Base-by-base conservation (phyloP, 768 basidiomycete species). In the Russula compacta region DNA sequence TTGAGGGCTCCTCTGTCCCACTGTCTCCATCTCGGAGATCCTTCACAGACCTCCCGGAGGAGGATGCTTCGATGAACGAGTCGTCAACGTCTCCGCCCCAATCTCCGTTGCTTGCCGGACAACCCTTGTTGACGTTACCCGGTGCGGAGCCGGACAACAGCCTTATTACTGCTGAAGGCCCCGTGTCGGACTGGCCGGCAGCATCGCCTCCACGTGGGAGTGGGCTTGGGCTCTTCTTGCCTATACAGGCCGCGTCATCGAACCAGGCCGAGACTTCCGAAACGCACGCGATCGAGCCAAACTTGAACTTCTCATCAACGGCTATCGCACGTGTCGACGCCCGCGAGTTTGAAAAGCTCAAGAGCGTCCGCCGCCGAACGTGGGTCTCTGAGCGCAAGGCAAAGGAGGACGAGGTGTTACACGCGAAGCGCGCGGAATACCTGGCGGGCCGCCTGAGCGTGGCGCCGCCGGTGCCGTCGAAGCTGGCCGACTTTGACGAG, bases 61-160 rank as follows among this genome's bases (percentile, higher is more conserved):
- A 65, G n/a, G 65, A 64, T 49, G 36, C 10, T 15, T 9, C 14
- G 2, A 51, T 51, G 52, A 39, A 55, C 8, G 49, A 44, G 15
- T 38, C 24, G 2, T 35, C 42, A n/a, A 44, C 52, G 0, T 57
- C 53, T 6, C 61, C 53, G 3, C 56, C 46, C n/a, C 29, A 57
- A 49, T 50, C 57, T 12, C 49, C 51, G n/a, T 39, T 56, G 14
- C 47, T 51, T 11, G 10, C 52, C 29, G 63, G 62, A 33, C 62
- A 33, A 33, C 62, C 66, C 4, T 61, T 78, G 14, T 55, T 77
- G 29, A 74, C 76, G 1, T 72, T 78, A 11, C 78, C 77, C 1
- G 77, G 77, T 6, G 78, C 71, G 24, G 77, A 77, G n/a, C 72
- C 70, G 6, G 78, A 78, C 59, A 72, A 79, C 29, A 69, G 72